Percentiles rank a stretch among this genome's conserved stretches.
Evolutionary conservation across 768 basidiomycete species (phyloP).

Genomic region (Paxillus involutus): DNA sequence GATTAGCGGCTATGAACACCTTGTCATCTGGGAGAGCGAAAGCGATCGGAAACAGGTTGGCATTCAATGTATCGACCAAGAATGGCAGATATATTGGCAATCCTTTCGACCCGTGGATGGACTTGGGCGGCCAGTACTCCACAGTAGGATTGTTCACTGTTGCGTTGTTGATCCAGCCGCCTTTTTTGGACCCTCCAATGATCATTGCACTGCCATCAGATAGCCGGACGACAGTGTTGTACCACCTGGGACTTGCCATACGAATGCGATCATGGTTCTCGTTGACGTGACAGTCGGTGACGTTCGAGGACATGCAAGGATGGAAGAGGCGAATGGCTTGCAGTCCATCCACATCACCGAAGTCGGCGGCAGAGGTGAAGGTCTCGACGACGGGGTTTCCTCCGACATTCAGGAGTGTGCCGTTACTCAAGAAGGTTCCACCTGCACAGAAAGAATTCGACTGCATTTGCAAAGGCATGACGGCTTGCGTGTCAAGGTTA

Average conservation of each 20-base stretch:
- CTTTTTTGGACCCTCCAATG: constrained; percentile 76
- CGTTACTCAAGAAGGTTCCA: constrained; percentile 74
- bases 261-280: constrained; percentile 65
- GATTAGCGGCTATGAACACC: constrained; percentile 77
- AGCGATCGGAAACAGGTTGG: constrained; percentile 82
- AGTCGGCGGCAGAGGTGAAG: constrained; percentile 66
- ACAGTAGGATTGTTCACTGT: constrained; percentile 81
- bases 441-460: constrained; percentile 90
- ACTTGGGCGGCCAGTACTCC: constrained; percentile 83
- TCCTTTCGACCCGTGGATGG: constrained; percentile 64
- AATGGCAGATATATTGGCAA: constrained; percentile 64
- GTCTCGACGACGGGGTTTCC: constrained; percentile 76
- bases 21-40: constrained; percentile 69
- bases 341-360: constrained; percentile 72
- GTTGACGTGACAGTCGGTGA: constrained; percentile 55
- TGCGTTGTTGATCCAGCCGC: constrained; percentile 84
- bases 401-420: constrained; percentile 76
- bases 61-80: constrained; percentile 68
- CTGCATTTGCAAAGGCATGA: constrained; percentile 60
- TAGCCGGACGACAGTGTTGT: constrained; percentile 69
- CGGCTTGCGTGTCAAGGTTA: constrained; percentile 60
- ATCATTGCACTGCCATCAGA: constrained; percentile 82
- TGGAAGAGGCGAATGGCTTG: constrained; percentile 73
- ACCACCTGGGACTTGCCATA: constrained; percentile 82
- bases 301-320: constrained; percentile 55